A percentile compares a stretch with the other conserved stretches of the same genome.
phyloP scores from a whole-genome alignment of 2,329 filamentous ascomycete genomes.

The Talaromyces atroroseus region DNA sequence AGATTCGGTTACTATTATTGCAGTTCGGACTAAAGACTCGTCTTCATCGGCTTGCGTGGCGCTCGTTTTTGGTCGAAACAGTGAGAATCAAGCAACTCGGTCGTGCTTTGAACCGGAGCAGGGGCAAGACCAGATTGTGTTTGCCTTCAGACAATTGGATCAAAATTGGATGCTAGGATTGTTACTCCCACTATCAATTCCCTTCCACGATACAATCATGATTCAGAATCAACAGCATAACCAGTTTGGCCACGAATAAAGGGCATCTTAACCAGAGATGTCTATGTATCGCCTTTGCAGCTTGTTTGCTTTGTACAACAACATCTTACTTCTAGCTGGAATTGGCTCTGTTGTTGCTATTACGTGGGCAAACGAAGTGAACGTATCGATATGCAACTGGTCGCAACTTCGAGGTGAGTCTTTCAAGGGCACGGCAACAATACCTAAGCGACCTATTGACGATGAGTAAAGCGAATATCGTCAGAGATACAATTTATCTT shows the following conservation, averaged over 20 bases:
- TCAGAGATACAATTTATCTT: constrained; percentile 60
- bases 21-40: not conserved
- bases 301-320: not conserved
- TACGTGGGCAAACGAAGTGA: constrained; percentile 43
- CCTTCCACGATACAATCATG: not conserved
- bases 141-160: not conserved
- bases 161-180: not conserved
- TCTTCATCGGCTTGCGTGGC: not conserved
- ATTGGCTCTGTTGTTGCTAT: not conserved
- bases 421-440: not conserved
- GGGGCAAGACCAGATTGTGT: not conserved
- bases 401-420: constrained; percentile 32
- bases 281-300: not conserved
- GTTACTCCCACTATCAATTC: not conserved
- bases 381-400: constrained; percentile 58
- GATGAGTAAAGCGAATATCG: constrained; percentile 46
- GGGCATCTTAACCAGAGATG: not conserved
- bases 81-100: not conserved
- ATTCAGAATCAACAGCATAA: not conserved
- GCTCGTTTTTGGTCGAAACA: not conserved
- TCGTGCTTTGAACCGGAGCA: not conserved
- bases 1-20: not conserved
- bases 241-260: not conserved
- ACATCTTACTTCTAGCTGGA: not conserved
- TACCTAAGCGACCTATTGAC: not conserved